Percentiles rank a stretch among this genome's conserved stretches.
Evolutionary conservation across 2,329 filamentous ascomycete species (phyloP).

Genomic region (Calonectria hawksworthii): DNA sequence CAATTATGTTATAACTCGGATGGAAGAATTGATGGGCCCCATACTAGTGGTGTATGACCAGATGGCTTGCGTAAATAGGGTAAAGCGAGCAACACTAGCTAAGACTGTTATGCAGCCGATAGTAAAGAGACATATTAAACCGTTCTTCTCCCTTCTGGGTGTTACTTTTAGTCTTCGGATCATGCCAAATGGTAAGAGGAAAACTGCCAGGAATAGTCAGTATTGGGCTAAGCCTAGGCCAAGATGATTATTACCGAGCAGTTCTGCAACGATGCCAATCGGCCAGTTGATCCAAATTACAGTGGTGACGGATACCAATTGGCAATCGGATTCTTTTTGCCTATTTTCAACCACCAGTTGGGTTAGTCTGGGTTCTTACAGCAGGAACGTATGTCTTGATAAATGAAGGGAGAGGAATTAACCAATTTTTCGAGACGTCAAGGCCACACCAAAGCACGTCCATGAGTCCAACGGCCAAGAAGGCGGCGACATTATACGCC

Average conservation of each 20-base stretch:
- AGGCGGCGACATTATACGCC: background rate
- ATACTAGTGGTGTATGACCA: background rate
- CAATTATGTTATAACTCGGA: background rate
- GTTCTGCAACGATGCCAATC: background rate
- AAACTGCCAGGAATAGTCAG: background rate
- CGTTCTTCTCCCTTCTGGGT: background rate
- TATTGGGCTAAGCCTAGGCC: background rate
- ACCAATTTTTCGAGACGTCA: background rate
- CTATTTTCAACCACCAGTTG: background rate
- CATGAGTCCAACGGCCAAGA: background rate
- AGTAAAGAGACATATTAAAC: background rate
- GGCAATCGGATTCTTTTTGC: background rate
- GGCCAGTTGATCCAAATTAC: background rate
- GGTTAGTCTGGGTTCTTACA: background rate
- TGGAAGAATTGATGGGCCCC: background rate
- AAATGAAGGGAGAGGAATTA: background rate
- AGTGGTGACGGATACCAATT: background rate
- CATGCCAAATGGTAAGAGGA: constrained; percentile 3
- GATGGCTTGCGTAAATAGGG: background rate
- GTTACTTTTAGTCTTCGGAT: background rate
- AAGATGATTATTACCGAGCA: background rate
- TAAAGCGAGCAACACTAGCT: constrained; percentile 3
- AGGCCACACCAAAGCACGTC: constrained; percentile 9
- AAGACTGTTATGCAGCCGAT: background rate
- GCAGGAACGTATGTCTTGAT: no score